These are phyloP conservation scores for Fagopyrum tataricum DNA, from an alignment of 148 eudicot species.

Conservation along the genomic window DNA sequence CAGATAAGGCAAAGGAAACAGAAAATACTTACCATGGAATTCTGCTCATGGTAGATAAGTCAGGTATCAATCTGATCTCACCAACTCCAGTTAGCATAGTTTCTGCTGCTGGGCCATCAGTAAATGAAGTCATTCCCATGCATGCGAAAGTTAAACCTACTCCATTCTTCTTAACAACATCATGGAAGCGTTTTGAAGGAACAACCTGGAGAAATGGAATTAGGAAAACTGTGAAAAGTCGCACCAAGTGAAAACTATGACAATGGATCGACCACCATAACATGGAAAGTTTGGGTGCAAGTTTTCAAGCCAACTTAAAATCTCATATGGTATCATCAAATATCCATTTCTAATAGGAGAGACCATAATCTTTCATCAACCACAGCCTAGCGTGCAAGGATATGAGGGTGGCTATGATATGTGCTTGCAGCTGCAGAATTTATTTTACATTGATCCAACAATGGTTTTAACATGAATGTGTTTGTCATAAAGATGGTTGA, in stretches of 20 bases:
- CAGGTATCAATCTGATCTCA: conserved; percentile 86
- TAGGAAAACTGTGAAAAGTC: background rate
- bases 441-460: background rate
- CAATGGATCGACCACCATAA: background rate
- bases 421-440: background rate
- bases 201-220: conserved; percentile 42
- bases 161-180: conserved; percentile 63
- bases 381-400: background rate
- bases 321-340: background rate
- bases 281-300: background rate
- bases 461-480: background rate
- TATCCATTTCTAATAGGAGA: background rate
- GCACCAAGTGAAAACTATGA: background rate
- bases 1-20: background rate
- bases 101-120: conserved; percentile 75
- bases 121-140: conserved; percentile 76
- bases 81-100: conserved; percentile 73
- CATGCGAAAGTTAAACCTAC: conserved; percentile 73
- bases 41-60: conserved; percentile 61
- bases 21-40: conserved; percentile 69
- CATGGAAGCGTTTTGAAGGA: conserved; percentile 62
- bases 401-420: background rate
- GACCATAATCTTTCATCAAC: background rate
- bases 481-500: background rate
- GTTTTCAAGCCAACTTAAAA: background rate